phyloP scores from a whole-genome alignment of 352 stramenopile genomes.

The Elongisporangium undulatum region DNA sequence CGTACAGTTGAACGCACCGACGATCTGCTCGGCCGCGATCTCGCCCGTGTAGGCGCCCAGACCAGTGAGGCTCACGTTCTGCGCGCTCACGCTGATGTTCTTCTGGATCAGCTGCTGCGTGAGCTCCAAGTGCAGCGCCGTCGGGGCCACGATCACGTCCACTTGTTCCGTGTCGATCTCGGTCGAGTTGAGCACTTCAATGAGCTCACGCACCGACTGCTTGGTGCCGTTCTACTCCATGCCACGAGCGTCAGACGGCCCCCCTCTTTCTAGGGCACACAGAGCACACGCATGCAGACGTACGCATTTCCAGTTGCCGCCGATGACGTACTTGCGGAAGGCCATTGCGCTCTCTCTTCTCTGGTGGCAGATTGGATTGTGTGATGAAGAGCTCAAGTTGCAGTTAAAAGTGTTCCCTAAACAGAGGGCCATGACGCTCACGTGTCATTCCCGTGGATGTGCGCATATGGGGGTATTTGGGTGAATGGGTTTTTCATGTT shows the following conservation, averaged over 20 bases:
- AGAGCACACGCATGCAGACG: background rate
- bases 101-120: conserved; percentile 48
- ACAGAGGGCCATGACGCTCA: background rate
- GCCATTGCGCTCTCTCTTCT: background rate
- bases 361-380: background rate
- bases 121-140: conserved; percentile 48
- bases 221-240: conserved; percentile 57
- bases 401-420: background rate
- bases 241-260: background rate
- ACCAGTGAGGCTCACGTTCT: conserved; percentile 85
- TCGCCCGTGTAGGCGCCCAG: conserved; percentile 92
- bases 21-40: conserved; percentile 87
- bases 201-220: conserved; percentile 82
- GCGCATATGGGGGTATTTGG: background rate
- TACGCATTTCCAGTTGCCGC: conserved; percentile 46
- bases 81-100: conserved; percentile 65
- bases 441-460: too few relatives aligned
- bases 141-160: conserved; percentile 76
- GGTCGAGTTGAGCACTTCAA: conserved; percentile 78
- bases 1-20: conserved; percentile 12
- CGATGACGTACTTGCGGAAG: conserved; percentile 34
- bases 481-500: background rate
- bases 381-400: background rate
- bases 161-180: conserved; percentile 52
- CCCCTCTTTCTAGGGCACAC: too few relatives aligned